These are phyloP conservation scores for Prunus davidiana DNA, from an alignment of 306 rosid species.

Conservation along the genomic window DNA sequence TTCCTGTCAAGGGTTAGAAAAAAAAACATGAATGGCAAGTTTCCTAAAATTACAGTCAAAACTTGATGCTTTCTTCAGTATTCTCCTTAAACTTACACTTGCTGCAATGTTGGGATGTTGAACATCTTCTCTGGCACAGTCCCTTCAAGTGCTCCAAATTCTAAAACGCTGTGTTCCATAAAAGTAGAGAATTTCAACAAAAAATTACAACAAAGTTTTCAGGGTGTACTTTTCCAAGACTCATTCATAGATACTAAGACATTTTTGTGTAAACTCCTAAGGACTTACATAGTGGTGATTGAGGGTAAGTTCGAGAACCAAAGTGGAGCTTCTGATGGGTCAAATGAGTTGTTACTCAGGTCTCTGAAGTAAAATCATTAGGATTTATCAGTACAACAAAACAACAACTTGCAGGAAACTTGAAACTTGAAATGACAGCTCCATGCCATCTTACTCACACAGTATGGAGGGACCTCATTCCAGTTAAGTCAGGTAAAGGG, in stretches of 20 bases:
- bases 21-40: constrained; percentile 1
- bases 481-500: constrained; percentile 64
- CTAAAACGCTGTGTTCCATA: constrained; percentile 49
- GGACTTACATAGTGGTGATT: constrained; percentile 84
- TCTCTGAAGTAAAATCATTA: constrained; percentile 47
- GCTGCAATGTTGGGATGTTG: constrained; percentile 66
- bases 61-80: neutral
- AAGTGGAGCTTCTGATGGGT: constrained; percentile 58
- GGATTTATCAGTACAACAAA: constrained; percentile 17
- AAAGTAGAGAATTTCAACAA: neutral
- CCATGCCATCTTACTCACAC: constrained; percentile 55
- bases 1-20: constrained; percentile 44
- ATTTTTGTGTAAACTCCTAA: neutral
- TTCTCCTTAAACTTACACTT: constrained; percentile 65
- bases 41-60: neutral
- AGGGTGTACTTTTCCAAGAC: neutral
- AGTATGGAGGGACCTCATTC: constrained; percentile 59
- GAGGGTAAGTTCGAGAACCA: constrained; percentile 64
- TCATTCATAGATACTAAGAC: neutral
- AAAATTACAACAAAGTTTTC: neutral
- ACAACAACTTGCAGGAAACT: constrained; percentile 4
- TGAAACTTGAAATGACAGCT: constrained; percentile 12
- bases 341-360: constrained; percentile 82
- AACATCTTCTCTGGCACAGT: constrained; percentile 63
- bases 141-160: constrained; percentile 76